Conservation (phyloP, 1,284 basidiomycete genomes). For the Heterobasidion parviporum region DNA sequence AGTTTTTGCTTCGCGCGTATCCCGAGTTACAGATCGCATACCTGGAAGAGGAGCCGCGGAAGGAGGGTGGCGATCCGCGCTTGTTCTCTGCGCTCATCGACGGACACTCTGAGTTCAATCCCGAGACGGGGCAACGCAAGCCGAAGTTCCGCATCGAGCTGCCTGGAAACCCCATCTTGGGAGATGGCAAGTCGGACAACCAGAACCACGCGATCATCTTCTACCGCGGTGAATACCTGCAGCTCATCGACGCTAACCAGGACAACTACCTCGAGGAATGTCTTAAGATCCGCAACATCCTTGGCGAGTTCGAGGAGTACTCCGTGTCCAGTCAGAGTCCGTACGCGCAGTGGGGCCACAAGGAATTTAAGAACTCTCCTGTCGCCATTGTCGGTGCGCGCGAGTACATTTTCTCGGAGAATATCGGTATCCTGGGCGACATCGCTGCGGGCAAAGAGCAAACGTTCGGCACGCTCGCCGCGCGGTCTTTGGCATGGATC, state of each 20-base stretch:
- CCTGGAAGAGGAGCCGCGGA: conserved; percentile 92
- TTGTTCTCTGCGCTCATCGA: conserved; percentile 97
- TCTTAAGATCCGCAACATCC: conserved; percentile 97
- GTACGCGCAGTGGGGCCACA: conserved; percentile 82
- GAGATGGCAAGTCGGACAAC: conserved; percentile 99
- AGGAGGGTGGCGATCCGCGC: conserved; percentile 92
- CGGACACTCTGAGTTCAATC: conserved; percentile 93
- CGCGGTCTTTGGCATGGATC: conserved; percentile 92
- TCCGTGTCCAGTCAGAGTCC: conserved; percentile 81
- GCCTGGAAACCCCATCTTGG: conserved; percentile 97
- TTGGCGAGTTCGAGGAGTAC: conserved; percentile 97
- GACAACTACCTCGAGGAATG: conserved; percentile 99
- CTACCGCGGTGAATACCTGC: conserved; percentile 97
- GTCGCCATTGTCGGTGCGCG: conserved; percentile 97
- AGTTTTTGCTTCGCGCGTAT: conserved; percentile 97
- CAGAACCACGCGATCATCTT: conserved; percentile 99
- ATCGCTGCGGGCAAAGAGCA: conserved; percentile 99
- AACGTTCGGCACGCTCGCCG: conserved; percentile 96
- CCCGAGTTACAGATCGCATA: conserved; percentile 98
- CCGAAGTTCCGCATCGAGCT: conserved; percentile 99
- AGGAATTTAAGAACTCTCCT: conserved; percentile 83
- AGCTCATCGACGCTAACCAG: conserved; percentile 99
- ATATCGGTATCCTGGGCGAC: conserved; percentile 98
- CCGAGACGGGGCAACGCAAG: conserved; percentile 80
- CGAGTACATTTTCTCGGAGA: conserved; percentile 99